A percentile compares a stretch with the other conserved stretches of the same genome.
Evolutionary conservation across 768 basidiomycete genomes (phyloP).

Genomic region (Pulveroboletus sp.): DNA sequence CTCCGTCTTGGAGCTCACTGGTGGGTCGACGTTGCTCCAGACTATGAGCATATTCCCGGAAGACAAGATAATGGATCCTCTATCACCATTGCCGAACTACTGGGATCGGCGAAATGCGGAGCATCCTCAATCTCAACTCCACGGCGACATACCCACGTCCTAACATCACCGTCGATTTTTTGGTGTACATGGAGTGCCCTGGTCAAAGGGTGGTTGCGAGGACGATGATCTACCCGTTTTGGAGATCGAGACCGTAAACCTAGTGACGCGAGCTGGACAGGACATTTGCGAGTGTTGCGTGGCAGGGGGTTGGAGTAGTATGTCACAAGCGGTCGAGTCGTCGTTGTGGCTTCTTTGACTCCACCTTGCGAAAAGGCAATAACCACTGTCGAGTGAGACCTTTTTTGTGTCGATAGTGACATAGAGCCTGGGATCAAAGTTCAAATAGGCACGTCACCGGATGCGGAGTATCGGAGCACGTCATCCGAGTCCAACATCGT

Average conservation of each 20-base stretch:
- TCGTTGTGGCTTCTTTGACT: constrained; percentile 37
- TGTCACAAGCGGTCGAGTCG: constrained; percentile 31
- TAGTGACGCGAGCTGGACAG: constrained; percentile 52
- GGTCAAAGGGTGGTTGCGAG: constrained; percentile 35
- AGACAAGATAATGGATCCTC: constrained; percentile 49
- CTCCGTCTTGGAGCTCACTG: constrained; percentile 50
- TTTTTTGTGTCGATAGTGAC: background rate
- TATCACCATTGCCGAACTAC: constrained; percentile 48
- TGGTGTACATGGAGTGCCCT: constrained; percentile 32
- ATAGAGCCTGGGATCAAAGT: too few species aligned
- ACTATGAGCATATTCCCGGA: constrained; percentile 51
- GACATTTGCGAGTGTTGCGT: constrained; percentile 38
- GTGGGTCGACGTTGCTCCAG: constrained; percentile 39
- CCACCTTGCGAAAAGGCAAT: background rate
- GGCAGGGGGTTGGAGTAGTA: constrained; percentile 41
- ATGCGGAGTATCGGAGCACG: background rate
- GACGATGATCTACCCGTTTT: constrained; percentile 45
- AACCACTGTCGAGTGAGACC: background rate
- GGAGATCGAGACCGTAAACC: constrained; percentile 40
- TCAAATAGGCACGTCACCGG: background rate
- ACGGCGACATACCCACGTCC: constrained; percentile 42
- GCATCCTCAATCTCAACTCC: constrained; percentile 46
- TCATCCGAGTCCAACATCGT: constrained; percentile 4
- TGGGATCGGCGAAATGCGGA: constrained; percentile 36
- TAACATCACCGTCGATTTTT: constrained; percentile 43